Evolutionary conservation across 176 grass and related monocot species (phyloP).

Genomic region (Cymbopogon citratus): DNA sequence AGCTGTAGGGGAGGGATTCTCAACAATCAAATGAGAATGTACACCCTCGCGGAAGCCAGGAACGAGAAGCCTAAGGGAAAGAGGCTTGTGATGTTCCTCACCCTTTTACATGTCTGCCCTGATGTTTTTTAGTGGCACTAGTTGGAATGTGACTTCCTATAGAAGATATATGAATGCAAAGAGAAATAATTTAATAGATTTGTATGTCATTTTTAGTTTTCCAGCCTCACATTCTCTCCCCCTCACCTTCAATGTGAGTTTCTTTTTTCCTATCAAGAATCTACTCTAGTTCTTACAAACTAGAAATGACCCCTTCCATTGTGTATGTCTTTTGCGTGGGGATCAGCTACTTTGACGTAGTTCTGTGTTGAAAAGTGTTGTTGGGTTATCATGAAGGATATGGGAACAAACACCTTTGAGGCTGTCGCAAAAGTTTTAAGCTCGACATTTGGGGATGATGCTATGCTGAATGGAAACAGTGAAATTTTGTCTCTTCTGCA

Average conservation of each 20-base stretch:
- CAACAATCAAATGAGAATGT: neutral
- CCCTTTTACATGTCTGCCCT: conserved; percentile 9
- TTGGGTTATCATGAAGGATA: conserved; percentile 4
- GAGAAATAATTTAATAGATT: conserved; percentile 27
- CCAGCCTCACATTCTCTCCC: conserved; percentile 1
- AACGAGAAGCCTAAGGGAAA: conserved; percentile 10
- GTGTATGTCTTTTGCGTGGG: neutral
- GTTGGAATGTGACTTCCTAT: conserved; percentile 18
- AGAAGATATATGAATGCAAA: conserved; percentile 37
- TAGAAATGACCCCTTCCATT: conserved; percentile 9
- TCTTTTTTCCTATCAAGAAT: neutral
- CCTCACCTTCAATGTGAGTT: conserved; percentile 13
- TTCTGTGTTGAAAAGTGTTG: neutral
- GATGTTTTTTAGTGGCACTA: conserved; percentile 15
- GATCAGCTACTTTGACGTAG: conserved; percentile 1
- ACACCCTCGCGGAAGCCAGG: conserved; percentile 17
- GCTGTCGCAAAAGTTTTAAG: neutral
- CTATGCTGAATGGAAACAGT: neutral
- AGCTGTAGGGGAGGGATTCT: neutral
- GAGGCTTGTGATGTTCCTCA: conserved; percentile 29
- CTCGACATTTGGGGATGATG: neutral
- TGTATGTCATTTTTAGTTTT: neutral
- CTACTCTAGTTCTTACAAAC: conserved; percentile 13
- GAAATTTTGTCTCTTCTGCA: neutral
- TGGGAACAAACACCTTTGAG: neutral